Evolutionary conservation across 371 early-diverging fungal species (phyloP).

Genomic region (Cokeromyces recurvatus): DNA sequence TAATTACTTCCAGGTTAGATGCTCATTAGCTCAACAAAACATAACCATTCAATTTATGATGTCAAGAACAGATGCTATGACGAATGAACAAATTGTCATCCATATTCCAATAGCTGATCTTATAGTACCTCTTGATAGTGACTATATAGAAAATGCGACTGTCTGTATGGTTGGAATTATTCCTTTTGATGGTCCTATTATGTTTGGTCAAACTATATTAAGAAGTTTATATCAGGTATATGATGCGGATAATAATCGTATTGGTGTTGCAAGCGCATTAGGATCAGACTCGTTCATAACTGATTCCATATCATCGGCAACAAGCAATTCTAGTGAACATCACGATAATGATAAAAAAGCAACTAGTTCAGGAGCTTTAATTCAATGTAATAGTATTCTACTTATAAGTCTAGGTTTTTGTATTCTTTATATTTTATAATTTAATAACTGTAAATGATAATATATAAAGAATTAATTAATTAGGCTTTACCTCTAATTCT

Average conservation of each 20-base stretch:
- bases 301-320: background rate
- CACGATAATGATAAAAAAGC: no score
- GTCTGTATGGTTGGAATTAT: constrained; percentile 39
- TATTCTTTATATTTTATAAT: no score
- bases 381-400: no score
- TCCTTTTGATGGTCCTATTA: background rate
- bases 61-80: constrained; percentile 7
- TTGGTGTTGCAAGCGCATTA: constrained; percentile 23
- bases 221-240: constrained; percentile 15
- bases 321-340: no score
- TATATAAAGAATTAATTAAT: no score
- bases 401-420: no score
- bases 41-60: constrained; percentile 24
- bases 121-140: constrained; percentile 30
- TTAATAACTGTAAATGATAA: no score
- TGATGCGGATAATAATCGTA: constrained; percentile 13
- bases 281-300: background rate
- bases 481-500: no score
- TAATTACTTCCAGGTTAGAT: constrained; percentile 24
- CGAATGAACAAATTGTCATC: constrained; percentile 15
- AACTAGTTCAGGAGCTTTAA: no score
- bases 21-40: constrained; percentile 14
- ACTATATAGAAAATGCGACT: constrained; percentile 13
- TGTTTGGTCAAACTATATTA: constrained; percentile 14
- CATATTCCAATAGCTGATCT: constrained; percentile 28